A percentile compares a stretch with the other conserved stretches of the same genome.
phyloP scores from a whole-genome alignment of 2,329 filamentous ascomycete species.

The Phyllosticta citrichinensis region DNA sequence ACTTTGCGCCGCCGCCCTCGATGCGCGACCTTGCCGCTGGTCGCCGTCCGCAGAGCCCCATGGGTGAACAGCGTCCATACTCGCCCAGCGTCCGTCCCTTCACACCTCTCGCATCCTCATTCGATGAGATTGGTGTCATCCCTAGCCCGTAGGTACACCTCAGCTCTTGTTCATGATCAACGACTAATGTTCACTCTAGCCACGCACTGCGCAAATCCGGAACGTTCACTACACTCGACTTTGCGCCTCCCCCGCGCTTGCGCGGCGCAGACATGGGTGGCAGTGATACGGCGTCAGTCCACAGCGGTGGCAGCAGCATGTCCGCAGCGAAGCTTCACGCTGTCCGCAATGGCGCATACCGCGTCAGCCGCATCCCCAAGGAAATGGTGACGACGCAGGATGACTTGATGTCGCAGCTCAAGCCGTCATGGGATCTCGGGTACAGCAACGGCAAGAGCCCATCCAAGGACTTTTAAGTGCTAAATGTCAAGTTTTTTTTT shows the following conservation, averaged over 20 bases:
- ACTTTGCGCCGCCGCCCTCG: conserved; percentile 71
- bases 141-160: conserved; percentile 73
- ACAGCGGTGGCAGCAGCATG: conserved; percentile 68
- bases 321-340: conserved; percentile 59
- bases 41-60: conserved; percentile 48
- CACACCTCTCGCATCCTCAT: conserved; percentile 71
- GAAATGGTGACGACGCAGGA: conserved; percentile 71
- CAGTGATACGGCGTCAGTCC: conserved; percentile 41
- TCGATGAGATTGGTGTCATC: conserved; percentile 74
- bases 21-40: conserved; percentile 58
- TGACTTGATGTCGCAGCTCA: conserved; percentile 50
- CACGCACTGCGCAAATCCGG: conserved; percentile 66
- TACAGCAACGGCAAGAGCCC: neutral
- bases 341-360: conserved; percentile 73
- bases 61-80: conserved; percentile 55
- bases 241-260: conserved; percentile 68
- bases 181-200: conserved; percentile 33
- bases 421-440: conserved; percentile 45
- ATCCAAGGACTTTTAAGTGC: neutral
- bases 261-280: conserved; percentile 32
- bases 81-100: conserved; percentile 61
- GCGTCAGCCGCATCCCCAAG: conserved; percentile 72
- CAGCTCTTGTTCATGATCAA: neutral
- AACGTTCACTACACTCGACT: conserved; percentile 71
- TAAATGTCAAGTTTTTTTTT: neutral